Evolutionary conservation across 2,329 filamentous ascomycete species (phyloP).

Genomic region (Colletotrichum incanum): DNA sequence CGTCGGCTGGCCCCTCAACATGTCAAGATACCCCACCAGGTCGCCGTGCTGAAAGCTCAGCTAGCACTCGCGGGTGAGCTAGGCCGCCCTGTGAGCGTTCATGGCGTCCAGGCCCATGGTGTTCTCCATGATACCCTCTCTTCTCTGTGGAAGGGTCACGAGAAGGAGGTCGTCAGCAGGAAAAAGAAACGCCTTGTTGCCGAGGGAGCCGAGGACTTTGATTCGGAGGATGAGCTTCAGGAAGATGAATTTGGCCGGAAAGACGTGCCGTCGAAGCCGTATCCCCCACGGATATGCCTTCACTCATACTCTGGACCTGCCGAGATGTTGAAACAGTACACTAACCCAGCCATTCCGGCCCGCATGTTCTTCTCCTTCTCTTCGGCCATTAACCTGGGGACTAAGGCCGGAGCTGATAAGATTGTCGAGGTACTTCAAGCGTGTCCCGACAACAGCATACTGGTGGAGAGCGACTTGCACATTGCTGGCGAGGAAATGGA

Average conservation of each 20-base stretch:
- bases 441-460: slow-evolving; percentile 82
- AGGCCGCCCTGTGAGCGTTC: slow-evolving; percentile 76
- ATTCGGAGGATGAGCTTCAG: slow-evolving; percentile 54
- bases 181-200: slow-evolving; percentile 69
- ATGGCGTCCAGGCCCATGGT: slow-evolving; percentile 84
- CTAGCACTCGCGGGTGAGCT: slow-evolving; percentile 80
- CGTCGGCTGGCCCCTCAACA: slow-evolving; percentile 77
- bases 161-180: slow-evolving; percentile 73
- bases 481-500: slow-evolving; percentile 88
- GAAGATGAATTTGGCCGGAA: slow-evolving; percentile 38
- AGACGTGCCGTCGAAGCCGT: slow-evolving; percentile 66
- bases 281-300: slow-evolving; percentile 90
- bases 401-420: slow-evolving; percentile 61
- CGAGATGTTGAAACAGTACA: slow-evolving; percentile 84
- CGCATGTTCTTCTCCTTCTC: slow-evolving; percentile 93
- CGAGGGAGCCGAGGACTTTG: slow-evolving; percentile 63
- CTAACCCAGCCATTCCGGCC: slow-evolving; percentile 80
- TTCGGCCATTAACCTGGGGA: slow-evolving; percentile 82
- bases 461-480: slow-evolving; percentile 94
- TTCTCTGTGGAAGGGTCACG: slow-evolving; percentile 79
- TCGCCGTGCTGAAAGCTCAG: slow-evolving; percentile 75
- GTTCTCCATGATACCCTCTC: slow-evolving; percentile 76
- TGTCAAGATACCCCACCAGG: slow-evolving; percentile 80
- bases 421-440: slow-evolving; percentile 78
- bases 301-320: slow-evolving; percentile 91